A percentile compares a stretch with the other conserved stretches of the same genome.
Conservation (phyloP, 2,329 filamentous ascomycete species). For the Blastomyces emzantsi region DNA sequence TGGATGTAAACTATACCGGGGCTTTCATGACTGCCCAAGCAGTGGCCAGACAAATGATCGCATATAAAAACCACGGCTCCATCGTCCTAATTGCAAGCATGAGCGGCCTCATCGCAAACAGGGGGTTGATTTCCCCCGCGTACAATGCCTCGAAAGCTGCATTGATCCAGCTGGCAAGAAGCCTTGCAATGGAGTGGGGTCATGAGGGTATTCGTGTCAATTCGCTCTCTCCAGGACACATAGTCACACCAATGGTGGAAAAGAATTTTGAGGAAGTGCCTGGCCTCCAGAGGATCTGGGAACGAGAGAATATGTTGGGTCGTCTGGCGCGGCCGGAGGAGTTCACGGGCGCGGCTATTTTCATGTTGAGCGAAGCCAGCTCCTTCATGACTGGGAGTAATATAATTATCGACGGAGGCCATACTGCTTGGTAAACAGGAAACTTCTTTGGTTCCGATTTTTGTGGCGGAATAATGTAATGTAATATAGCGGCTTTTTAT, state of each 20-base stretch:
- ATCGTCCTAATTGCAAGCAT: conserved; percentile 46
- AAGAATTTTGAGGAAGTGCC: conserved; percentile 63
- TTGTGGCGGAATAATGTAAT: neutral
- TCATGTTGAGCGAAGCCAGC: conserved; percentile 57
- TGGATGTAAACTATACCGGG: conserved; percentile 44
- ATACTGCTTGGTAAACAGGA: conserved; percentile 39
- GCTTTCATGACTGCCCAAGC: conserved; percentile 42
- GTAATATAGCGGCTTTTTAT: neutral
- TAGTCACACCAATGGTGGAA: conserved; percentile 66
- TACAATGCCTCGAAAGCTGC: conserved; percentile 50
- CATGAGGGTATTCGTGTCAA: conserved; percentile 46
- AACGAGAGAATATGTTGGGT: conserved; percentile 44
- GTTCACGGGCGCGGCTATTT: conserved; percentile 57
- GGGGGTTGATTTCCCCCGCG: conserved; percentile 34
- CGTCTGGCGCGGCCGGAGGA: conserved; percentile 48
- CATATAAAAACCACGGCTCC: conserved; percentile 26
- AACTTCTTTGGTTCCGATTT: neutral
- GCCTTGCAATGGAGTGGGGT: conserved; percentile 47
- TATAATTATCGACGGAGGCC: conserved; percentile 62
- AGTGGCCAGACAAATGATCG: conserved; percentile 29
- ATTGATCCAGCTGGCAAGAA: conserved; percentile 44
- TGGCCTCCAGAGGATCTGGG: conserved; percentile 43
- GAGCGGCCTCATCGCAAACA: conserved; percentile 44
- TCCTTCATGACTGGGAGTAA: conserved; percentile 63
- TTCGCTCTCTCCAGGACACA: conserved; percentile 46